Conservation (phyloP, 1,284 basidiomycete genomes). For the Trichosporon faecale region DNA sequence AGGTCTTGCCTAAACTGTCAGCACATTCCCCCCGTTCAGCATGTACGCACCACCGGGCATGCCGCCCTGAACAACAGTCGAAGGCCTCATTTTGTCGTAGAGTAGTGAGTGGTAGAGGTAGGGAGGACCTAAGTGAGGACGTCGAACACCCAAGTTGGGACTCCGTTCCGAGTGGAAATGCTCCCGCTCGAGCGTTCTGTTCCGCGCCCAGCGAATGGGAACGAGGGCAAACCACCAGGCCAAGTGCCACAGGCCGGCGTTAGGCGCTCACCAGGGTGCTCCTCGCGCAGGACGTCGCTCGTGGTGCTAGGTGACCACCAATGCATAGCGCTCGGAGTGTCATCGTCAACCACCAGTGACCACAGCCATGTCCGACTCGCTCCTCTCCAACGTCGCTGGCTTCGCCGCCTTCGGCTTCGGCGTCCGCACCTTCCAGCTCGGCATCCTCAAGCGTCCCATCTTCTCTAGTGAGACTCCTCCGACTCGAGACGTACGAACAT, state of each 20-base stretch:
- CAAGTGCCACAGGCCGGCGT: slow-evolving; percentile 10
- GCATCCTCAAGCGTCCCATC: slow-evolving; percentile 60
- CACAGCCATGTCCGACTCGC: slow-evolving; percentile 57
- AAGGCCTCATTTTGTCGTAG: slow-evolving; percentile 63
- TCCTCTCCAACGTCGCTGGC: slow-evolving; percentile 69
- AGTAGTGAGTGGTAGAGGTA: slow-evolving; percentile 11
- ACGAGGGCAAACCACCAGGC: background rate
- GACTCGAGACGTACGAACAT: background rate
- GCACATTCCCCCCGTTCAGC: background rate
- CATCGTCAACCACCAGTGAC: slow-evolving; percentile 10
- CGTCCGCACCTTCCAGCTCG: slow-evolving; percentile 73
- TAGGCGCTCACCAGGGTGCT: background rate
- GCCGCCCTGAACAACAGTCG: slow-evolving; percentile 60
- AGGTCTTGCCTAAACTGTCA: slow-evolving; percentile 43
- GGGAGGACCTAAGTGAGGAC: background rate
- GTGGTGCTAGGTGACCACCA: slow-evolving; percentile 2
- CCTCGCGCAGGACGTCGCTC: background rate
- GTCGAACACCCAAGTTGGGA: slow-evolving; percentile 1
- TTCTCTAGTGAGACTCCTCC: slow-evolving; percentile 40
- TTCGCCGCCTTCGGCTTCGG: slow-evolving; percentile 75
- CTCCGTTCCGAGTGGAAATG: slow-evolving; percentile 9
- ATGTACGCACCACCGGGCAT: slow-evolving; percentile 69
- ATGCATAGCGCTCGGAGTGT: slow-evolving; percentile 7
- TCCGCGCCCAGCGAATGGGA: slow-evolving; percentile 7
- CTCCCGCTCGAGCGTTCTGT: slow-evolving; percentile 5